Evolutionary conservation across 2,329 filamentous ascomycete genomes (phyloP).

Genomic region (Diaporthe citrichinensis): DNA sequence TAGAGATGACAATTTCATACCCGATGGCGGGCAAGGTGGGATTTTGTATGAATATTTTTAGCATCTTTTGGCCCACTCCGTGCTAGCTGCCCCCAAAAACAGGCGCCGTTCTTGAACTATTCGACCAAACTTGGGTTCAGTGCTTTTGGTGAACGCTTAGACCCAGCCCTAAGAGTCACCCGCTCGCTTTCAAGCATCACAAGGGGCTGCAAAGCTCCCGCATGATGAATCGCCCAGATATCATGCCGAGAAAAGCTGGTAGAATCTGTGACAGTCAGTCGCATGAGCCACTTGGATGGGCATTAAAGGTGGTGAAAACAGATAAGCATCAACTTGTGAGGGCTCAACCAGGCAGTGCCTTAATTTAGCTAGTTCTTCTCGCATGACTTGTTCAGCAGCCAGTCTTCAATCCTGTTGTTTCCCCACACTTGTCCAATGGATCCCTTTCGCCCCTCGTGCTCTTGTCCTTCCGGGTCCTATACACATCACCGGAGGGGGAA

Average conservation of each 20-base stretch:
- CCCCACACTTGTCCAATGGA: too few species aligned
- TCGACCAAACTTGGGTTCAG: background rate
- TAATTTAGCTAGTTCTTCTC: too few species aligned
- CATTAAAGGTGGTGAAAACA: background rate
- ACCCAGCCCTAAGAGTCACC: too few species aligned
- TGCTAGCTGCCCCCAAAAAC: background rate
- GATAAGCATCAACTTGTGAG: conserved; percentile 23
- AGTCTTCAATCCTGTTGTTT: too few species aligned
- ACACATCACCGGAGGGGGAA: background rate
- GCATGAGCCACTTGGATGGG: background rate
- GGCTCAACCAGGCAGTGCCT: too few species aligned
- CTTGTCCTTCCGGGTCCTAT: background rate
- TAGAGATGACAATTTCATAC: background rate
- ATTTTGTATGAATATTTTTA: background rate
- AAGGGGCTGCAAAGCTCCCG: background rate
- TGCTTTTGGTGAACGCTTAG: background rate
- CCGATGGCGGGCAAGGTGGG: background rate
- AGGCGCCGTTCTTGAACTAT: background rate
- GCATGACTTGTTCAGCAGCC: too few species aligned
- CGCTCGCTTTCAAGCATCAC: background rate
- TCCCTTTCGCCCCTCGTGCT: too few species aligned
- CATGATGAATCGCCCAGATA: background rate
- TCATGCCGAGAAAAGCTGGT: background rate
- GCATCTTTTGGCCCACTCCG: background rate
- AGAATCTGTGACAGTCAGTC: background rate